These are phyloP conservation scores for Hamiltosporidium tvaerminnensis DNA, from an alignment of 371 early-diverging fungal species.

Conservation along the genomic window DNA sequence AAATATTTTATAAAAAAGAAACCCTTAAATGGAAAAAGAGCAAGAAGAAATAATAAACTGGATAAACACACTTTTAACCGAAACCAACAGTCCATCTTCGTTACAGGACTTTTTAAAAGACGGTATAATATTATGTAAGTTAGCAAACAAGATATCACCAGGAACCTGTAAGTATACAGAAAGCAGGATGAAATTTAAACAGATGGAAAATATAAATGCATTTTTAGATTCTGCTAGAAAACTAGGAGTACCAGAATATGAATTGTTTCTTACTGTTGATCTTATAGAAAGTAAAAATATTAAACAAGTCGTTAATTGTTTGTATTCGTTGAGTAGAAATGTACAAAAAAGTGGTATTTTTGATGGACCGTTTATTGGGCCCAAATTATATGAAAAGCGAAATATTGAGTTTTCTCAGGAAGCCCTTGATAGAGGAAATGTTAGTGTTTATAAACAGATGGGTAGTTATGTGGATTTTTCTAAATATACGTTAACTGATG, in stretches of 20 bases:
- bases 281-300: conserved; percentile 45
- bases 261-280: conserved; percentile 49
- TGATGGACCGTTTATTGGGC: conserved; percentile 45
- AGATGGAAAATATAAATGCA: conserved; percentile 47
- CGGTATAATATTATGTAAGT: conserved; percentile 42
- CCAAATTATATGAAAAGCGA: conserved; percentile 29
- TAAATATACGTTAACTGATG: not conserved
- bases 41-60: too few relatives aligned
- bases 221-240: conserved; percentile 38
- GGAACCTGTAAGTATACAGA: conserved; percentile 23
- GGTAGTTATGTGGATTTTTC: not conserved
- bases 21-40: too few relatives aligned
- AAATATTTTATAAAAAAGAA: too few relatives aligned
- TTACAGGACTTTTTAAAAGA: too few relatives aligned
- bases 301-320: conserved; percentile 43
- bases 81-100: too few relatives aligned
- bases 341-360: conserved; percentile 29
- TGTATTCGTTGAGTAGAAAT: conserved; percentile 48
- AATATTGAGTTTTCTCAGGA: conserved; percentile 39
- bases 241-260: conserved; percentile 41
- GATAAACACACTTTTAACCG: too few relatives aligned
- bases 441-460: not conserved
- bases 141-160: conserved; percentile 36
- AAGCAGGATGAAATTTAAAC: conserved; percentile 30
- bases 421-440: conserved; percentile 29